Conservation (phyloP, 1,139 yeast genomes). For the Nadsonia commutata region DNA sequence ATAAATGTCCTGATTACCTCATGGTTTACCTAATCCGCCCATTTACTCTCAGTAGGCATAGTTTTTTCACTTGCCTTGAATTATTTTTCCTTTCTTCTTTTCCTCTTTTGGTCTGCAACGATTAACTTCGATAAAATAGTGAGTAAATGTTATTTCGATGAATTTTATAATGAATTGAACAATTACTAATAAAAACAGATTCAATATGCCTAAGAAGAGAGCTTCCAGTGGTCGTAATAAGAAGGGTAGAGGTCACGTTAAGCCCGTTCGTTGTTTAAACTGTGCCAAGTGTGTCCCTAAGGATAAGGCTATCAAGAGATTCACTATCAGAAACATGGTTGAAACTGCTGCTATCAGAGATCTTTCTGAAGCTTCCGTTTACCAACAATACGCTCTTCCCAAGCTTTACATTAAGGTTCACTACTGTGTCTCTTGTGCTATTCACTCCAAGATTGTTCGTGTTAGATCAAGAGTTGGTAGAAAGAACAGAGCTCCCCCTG, state of each 20-base stretch:
- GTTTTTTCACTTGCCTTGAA: too few relatives aligned
- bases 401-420: conserved; percentile 99
- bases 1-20: too few relatives aligned
- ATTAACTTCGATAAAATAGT: too few relatives aligned
- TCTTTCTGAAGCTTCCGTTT: conserved; percentile 97
- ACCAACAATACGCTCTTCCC: conserved; percentile 98
- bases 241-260: conserved; percentile 99
- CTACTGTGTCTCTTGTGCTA: conserved; percentile 99
- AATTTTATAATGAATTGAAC: too few relatives aligned
- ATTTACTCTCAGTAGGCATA: too few relatives aligned
- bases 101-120: too few relatives aligned
- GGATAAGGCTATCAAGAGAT: conserved; percentile 99
- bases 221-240: conserved; percentile 99
- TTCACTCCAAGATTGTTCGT: conserved; percentile 99
- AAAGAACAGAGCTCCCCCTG: conserved; percentile 98
- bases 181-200: too few relatives aligned
- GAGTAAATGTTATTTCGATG: too few relatives aligned
- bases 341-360: conserved; percentile 99
- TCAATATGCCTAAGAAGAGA: conserved; percentile 98
- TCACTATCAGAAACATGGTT: conserved; percentile 99
- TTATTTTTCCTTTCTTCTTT: too few relatives aligned
- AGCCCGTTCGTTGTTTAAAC: conserved; percentile 99
- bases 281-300: conserved; percentile 96
- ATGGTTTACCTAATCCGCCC: too few relatives aligned
- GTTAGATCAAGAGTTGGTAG: conserved; percentile 99